A percentile compares a stretch with the other conserved stretches of the same genome.
Conservation (phyloP, 495 filamentous ascomycete genomes). For the Penicillium atrosanguineum region DNA sequence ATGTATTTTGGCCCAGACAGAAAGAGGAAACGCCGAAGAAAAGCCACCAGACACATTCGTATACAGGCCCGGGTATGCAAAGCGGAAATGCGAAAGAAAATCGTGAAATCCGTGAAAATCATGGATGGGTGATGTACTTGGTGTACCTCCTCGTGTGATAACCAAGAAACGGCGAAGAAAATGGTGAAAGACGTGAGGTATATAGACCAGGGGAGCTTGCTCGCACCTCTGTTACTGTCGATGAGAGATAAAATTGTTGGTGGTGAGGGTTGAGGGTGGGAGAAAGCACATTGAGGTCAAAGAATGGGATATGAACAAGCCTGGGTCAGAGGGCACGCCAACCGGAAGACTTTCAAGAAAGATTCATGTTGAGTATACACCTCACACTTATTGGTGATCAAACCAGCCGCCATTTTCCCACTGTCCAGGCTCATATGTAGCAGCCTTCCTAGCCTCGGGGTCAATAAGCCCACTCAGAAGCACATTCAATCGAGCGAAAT, state of each 20-base stretch:
- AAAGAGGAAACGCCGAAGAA: not conserved
- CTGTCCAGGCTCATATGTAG: constrained; percentile 58
- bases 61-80: not conserved
- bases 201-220: too few species aligned
- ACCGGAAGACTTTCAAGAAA: constrained; percentile 25
- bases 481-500: constrained; percentile 65
- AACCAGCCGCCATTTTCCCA: constrained; percentile 82
- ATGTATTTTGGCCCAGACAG: not conserved
- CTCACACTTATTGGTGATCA: constrained; percentile 62
- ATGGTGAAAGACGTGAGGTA: too few species aligned
- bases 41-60: not conserved
- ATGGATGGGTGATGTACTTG: not conserved
- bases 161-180: too few species aligned
- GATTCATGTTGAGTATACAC: constrained; percentile 52
- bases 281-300: too few species aligned
- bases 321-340: too few species aligned
- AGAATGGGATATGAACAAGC: too few species aligned
- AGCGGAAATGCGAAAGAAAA: not conserved
- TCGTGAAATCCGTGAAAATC: not conserved
- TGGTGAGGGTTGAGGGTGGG: too few species aligned
- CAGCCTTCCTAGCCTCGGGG: constrained; percentile 45
- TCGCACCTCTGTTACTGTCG: too few species aligned
- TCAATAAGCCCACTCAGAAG: constrained; percentile 59
- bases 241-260: too few species aligned
- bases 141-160: not conserved